Evolutionary conservation across 768 basidiomycete species (phyloP).

Genomic region (Exsudoporus frostii): DNA sequence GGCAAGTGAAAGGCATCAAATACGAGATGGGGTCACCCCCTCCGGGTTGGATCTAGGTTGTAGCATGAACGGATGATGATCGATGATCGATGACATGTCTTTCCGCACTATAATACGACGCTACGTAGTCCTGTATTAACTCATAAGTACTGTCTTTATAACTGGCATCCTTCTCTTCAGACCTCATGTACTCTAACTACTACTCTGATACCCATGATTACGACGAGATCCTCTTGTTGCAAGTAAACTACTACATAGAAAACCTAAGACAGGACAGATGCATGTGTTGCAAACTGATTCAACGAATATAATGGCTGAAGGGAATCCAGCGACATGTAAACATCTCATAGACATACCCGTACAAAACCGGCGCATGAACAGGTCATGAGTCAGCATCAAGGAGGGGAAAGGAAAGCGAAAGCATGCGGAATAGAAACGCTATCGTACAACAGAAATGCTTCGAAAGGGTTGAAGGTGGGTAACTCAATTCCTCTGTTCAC

Average conservation of each 20-base stretch:
- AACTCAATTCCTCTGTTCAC: conserved; percentile 32
- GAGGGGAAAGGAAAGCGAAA: conserved; percentile 30
- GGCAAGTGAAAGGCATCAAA: neutral
- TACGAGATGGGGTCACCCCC: conserved; percentile 24
- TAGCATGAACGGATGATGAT: neutral
- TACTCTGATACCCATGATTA: neutral
- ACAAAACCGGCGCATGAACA: conserved; percentile 30
- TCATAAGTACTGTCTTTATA: neutral
- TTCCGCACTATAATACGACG: neutral
- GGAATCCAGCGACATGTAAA: conserved; percentile 22
- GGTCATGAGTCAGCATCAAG: conserved; percentile 29
- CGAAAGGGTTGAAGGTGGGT: conserved; percentile 4
- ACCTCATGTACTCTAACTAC: neutral
- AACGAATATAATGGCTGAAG: conserved; percentile 15
- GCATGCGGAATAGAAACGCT: conserved; percentile 29
- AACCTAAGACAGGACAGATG: conserved; percentile 20
- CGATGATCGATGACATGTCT: neutral
- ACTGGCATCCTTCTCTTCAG: neutral
- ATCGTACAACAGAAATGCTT: conserved; percentile 28
- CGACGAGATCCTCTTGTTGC: conserved; percentile 10
- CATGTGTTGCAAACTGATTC: conserved; percentile 9
- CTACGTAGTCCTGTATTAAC: neutral
- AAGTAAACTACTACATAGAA: conserved; percentile 22
- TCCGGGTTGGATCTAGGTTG: conserved; percentile 48
- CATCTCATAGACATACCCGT: conserved; percentile 27